These are phyloP conservation scores for Phytophthora litchii DNA, from an alignment of 352 stramenopile species.

Conservation along the genomic window DNA sequence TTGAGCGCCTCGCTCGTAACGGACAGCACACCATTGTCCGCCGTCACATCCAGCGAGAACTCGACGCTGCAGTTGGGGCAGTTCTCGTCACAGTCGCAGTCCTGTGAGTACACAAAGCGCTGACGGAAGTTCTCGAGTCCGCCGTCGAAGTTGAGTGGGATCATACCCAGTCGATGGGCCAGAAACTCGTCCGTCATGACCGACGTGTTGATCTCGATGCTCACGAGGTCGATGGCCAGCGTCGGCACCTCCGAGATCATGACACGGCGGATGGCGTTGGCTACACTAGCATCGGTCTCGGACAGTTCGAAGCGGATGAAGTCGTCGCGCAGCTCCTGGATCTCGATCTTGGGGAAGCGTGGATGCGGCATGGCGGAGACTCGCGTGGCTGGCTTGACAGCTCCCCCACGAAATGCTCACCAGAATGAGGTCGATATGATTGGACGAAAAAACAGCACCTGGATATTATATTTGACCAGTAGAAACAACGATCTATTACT, in stretches of 20 bases:
- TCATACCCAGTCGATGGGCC: conserved; percentile 97
- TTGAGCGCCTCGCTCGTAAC: conserved; percentile 82
- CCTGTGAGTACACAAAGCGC: conserved; percentile 89
- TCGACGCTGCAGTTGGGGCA: conserved; percentile 97
- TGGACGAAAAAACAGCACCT: conserved; percentile 11
- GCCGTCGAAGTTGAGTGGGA: conserved; percentile 93
- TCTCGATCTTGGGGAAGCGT: conserved; percentile 93
- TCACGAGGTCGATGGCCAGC: conserved; percentile 99
- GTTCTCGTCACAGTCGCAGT: conserved; percentile 95
- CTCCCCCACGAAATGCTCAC: conserved; percentile 25
- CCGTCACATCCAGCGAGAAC: conserved; percentile 95
- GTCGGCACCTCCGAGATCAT: conserved; percentile 98
- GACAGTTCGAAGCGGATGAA: conserved; percentile 98
- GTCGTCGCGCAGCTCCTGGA: conserved; percentile 94
- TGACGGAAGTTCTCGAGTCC: conserved; percentile 90
- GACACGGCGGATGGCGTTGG: conserved; percentile 97
- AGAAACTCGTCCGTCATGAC: conserved; percentile 99
- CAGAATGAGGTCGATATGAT: conserved; percentile 12
- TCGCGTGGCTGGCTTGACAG: conserved; percentile 1
- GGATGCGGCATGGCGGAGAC: conserved; percentile 74
- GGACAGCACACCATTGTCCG: conserved; percentile 71
- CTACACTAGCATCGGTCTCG: conserved; percentile 96
- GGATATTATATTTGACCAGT: conserved; percentile 8
- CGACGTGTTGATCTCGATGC: conserved; percentile 97
- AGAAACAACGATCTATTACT: background rate